phyloP scores from a whole-genome alignment of 257 asterid genomes.

The Oldenlandia corymbosa region DNA sequence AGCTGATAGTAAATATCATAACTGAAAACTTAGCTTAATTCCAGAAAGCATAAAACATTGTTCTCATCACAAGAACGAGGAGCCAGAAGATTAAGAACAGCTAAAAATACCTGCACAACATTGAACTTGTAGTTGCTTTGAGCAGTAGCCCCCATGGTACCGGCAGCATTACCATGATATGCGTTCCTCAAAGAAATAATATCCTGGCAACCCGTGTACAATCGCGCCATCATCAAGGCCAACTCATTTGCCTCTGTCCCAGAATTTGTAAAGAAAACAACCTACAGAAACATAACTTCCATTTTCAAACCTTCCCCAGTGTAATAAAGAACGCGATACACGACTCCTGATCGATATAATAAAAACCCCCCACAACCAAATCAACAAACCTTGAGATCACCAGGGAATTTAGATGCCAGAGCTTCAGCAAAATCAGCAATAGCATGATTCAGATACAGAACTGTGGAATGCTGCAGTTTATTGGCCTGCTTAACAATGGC shows the following conservation, averaged over 20 bases:
- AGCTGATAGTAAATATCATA: too few species aligned
- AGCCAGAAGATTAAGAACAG: background rate
- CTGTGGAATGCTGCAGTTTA: conserved; percentile 83
- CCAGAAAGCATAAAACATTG: background rate
- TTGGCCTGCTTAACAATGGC: conserved; percentile 69
- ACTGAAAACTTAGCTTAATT: background rate
- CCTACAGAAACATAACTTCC: conserved; percentile 31
- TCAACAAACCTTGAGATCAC: conserved; percentile 69
- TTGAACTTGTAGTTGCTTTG: conserved; percentile 84
- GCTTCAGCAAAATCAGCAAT: conserved; percentile 90
- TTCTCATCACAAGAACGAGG: background rate
- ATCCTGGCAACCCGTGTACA: conserved; percentile 68
- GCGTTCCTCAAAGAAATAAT: conserved; percentile 80
- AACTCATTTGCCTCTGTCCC: conserved; percentile 97
- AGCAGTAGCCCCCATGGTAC: conserved; percentile 84
- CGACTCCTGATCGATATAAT: background rate
- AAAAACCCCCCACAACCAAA: too few species aligned
- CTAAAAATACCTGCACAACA: conserved; percentile 62
- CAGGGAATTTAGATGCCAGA: conserved; percentile 70
- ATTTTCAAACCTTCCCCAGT: background rate
- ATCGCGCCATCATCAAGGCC: conserved; percentile 78
- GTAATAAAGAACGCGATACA: background rate
- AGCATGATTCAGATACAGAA: conserved; percentile 69
- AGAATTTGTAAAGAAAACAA: conserved; percentile 87
- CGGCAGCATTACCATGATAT: conserved; percentile 91